These are phyloP conservation scores for Cryptococcus depauperatus DNA, from an alignment of 1,284 basidiomycete genomes.

Conservation along the genomic window DNA sequence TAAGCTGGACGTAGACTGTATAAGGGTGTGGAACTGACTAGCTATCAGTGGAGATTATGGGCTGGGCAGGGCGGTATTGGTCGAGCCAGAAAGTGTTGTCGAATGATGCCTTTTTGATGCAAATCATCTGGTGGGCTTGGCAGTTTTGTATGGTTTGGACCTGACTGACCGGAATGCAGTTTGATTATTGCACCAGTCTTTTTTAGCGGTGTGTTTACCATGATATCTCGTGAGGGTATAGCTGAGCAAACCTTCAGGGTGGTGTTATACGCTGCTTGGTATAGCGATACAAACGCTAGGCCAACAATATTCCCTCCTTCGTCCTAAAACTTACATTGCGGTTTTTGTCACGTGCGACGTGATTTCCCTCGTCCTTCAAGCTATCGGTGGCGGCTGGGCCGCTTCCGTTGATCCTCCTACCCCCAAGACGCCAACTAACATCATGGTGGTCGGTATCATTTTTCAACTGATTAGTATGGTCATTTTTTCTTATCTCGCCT, in stretches of 20 bases:
- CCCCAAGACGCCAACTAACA: slow-evolving; percentile 11
- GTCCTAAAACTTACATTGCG: slow-evolving; percentile 33
- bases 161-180: slow-evolving; percentile 1
- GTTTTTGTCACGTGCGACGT: slow-evolving; percentile 40
- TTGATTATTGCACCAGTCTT: slow-evolving; percentile 21
- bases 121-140: slow-evolving; percentile 16
- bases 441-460: slow-evolving; percentile 26
- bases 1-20: not conserved
- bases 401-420: slow-evolving; percentile 13
- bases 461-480: slow-evolving; percentile 36
- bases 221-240: not conserved
- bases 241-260: slow-evolving; percentile 3
- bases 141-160: not conserved
- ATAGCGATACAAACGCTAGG: slow-evolving; percentile 38
- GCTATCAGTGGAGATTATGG: slow-evolving; percentile 9
- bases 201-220: slow-evolving; percentile 9
- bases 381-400: slow-evolving; percentile 40
- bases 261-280: slow-evolving; percentile 38
- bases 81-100: slow-evolving; percentile 10
- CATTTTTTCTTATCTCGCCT: slow-evolving; percentile 26
- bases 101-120: slow-evolving; percentile 16
- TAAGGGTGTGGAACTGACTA: not conserved
- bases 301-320: slow-evolving; percentile 34
- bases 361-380: slow-evolving; percentile 41
- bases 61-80: slow-evolving; percentile 18